A percentile compares a stretch with the other conserved stretches of the same genome.
phyloP scores from a whole-genome alignment of 768 basidiomycete genomes.

The Suillus ampliporus region DNA sequence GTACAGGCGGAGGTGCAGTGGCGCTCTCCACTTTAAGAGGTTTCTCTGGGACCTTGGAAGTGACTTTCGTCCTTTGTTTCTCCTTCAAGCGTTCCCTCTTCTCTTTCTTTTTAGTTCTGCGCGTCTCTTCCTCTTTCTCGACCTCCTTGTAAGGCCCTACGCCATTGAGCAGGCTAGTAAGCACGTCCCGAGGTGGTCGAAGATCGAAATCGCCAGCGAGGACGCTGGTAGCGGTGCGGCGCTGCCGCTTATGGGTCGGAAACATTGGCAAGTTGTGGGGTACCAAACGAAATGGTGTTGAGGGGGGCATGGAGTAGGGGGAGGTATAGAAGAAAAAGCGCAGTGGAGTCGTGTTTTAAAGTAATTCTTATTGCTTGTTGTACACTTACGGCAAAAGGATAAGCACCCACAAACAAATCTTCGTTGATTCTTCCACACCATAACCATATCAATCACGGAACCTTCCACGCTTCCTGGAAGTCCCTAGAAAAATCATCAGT shows the following conservation, averaged over 20 bases:
- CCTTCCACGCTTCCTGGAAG: slow-evolving; percentile 17
- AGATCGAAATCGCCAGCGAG: slow-evolving; percentile 78
- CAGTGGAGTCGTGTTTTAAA: slow-evolving; percentile 40
- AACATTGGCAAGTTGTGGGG: slow-evolving; percentile 19
- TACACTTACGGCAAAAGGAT: slow-evolving; percentile 42
- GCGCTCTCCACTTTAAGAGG: slow-evolving; percentile 26
- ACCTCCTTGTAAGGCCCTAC: slow-evolving; percentile 68
- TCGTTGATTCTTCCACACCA: slow-evolving; percentile 32
- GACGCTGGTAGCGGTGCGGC: slow-evolving; percentile 75
- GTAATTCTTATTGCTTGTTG: slow-evolving; percentile 41
- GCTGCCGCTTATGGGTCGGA: slow-evolving; percentile 41
- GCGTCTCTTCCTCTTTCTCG: slow-evolving; percentile 63
- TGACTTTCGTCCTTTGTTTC: slow-evolving; percentile 48
- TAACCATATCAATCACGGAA: slow-evolving; percentile 21
- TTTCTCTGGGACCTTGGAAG: slow-evolving; percentile 42
- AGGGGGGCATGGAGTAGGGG: slow-evolving; percentile 13
- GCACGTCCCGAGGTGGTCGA: slow-evolving; percentile 70
- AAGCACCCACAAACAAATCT: slow-evolving; percentile 42
- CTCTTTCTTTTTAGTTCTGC: slow-evolving; percentile 58
- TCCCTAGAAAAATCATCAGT: slow-evolving; percentile 11
- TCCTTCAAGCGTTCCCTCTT: slow-evolving; percentile 54
- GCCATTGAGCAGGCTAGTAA: slow-evolving; percentile 81
- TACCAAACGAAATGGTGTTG: slow-evolving; percentile 28
- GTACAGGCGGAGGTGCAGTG: slow-evolving; percentile 25
- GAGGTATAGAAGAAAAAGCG: slow-evolving; percentile 29